Evolutionary conservation across 768 basidiomycete genomes (phyloP).

Genomic region (Hygrocybe punicea): DNA sequence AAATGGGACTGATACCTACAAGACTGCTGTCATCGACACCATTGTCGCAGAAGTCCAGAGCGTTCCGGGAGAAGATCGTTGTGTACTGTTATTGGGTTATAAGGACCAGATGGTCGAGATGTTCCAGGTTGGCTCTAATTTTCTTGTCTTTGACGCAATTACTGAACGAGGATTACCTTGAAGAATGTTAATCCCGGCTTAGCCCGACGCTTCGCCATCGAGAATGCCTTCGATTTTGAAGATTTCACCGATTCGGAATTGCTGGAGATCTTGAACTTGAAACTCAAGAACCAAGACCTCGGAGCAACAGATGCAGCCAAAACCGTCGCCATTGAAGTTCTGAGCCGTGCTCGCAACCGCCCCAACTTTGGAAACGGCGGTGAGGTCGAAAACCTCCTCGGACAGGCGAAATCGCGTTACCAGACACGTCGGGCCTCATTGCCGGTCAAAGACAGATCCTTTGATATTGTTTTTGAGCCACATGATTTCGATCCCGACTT

Average conservation of each 20-base stretch:
- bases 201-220: constrained; percentile 62
- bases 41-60: constrained; percentile 73
- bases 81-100: constrained; percentile 64
- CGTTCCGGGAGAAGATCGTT: constrained; percentile 65
- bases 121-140: constrained; percentile 54
- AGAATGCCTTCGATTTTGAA: constrained; percentile 65
- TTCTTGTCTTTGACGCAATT: neutral
- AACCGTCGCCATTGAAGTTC: constrained; percentile 48
- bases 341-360: constrained; percentile 42
- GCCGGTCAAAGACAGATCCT: constrained; percentile 20
- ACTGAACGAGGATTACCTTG: neutral
- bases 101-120: constrained; percentile 66
- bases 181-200: constrained; percentile 65
- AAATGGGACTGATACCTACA: constrained; percentile 45
- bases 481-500: constrained; percentile 66
- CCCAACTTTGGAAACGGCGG: constrained; percentile 68
- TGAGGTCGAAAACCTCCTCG: constrained; percentile 59
- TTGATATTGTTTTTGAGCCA: constrained; percentile 51
- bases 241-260: constrained; percentile 59
- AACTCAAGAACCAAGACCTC: constrained; percentile 57
- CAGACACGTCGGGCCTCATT: constrained; percentile 36
- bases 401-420: constrained; percentile 47
- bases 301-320: constrained; percentile 56
- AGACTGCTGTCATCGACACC: constrained; percentile 69
- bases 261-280: constrained; percentile 48